Evolutionary conservation across 192 early-diverging fungal species (phyloP), one percentile per base, ranked within the genome.

Genomic region (Polychytrium aggregatum): DNA sequence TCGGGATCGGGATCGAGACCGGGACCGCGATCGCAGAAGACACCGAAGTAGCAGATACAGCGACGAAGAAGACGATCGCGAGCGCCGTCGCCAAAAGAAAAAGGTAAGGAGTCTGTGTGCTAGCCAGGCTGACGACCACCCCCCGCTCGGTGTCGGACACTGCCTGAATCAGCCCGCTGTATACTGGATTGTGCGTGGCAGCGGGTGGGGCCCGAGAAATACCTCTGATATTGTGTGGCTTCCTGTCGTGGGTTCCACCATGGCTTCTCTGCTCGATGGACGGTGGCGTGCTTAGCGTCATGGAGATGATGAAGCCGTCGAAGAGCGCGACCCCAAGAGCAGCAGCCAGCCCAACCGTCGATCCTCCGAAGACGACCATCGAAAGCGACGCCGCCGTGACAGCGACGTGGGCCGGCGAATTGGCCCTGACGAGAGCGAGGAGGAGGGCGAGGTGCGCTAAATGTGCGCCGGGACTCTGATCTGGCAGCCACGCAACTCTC

Each of bases 1-100:
- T 25, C 40, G 60, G n/a, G 56, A 64, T 13, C 31, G 60, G 20
- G 53, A 64, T 21, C 18, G 52, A 22, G 48, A 63, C 20, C 10
- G 44, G 22, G 43, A 52, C 24, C 39, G 38, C n/a, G 55, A 44
- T 20, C 48, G 37, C 33, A 50, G 52, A 16, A 17, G n/a, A 44
- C 10, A 14, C 13, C 16, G 25, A 41, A 21, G 37, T 16, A 55
- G 37, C 26, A 29, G 44, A 13, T n/a, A n/a, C n/a, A n/a, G n/a
- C n/a, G 50, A 21, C 11, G 56, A 59, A 20, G 55, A 57, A 18
- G 48, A 53, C n/a, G 20, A n/a, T n/a, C n/a, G n/a, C n/a, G n/a
- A n/a, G n/a, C n/a, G 39, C 13, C 18, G 25, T 17, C 17, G 48
- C 22, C 22, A 25, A 21, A 53, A 53, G 55, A 21, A 28, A 41